Evolutionary conservation across 1,284 basidiomycete species (phyloP), one percentile per base, ranked within the genome.

Genomic region (Amylostereum areolatum): DNA sequence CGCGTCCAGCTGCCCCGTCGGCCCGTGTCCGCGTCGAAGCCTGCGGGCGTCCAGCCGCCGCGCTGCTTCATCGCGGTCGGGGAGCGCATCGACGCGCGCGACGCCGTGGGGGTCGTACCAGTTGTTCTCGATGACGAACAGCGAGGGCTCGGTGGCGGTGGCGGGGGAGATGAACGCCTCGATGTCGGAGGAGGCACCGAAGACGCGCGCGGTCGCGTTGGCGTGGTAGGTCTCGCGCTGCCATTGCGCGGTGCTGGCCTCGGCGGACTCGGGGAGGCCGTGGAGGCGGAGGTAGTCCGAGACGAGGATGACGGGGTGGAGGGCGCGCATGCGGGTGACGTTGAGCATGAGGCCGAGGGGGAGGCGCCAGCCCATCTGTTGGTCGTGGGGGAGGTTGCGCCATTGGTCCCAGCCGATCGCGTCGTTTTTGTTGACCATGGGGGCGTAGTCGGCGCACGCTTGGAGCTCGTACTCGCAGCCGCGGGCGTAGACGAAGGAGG

Each of bases 311-410:
- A 74, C 65, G 3, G 69, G 55, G 42, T 76, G 63, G 1, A 62
- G 56, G 34, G 57, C 50, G 18, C 64, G 68, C 8, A 76, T 61
- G 50, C 68, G 66, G 0, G 73, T 66, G 11, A 78, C 43, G 57
- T 78, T 71, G 49, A 78, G 60, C 72, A 78, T 77, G 41, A 66
- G 6, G 11, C 58, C 57, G 45, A 64, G 66, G 0, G 72, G 72
- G 51, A 72, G 58, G 37, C 57, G 57, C 65, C 66, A 73, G 1
- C 60, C 71, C 60, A 72, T 69, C 41, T 74, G 72, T 52, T 71
- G 53, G 48, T 72, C 66, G 3, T 66, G 57, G 5, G 73, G 71
- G 43, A 72, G 56, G 0, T 60, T n/a, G 4, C 65, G 59, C 72
- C 74, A 74, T 49, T 73, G 65, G 18, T 66, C 61, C 24, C 54